Evolutionary conservation across 2,329 filamentous ascomycete genomes (phyloP).

Genomic region (Hypoxylon sp.): DNA sequence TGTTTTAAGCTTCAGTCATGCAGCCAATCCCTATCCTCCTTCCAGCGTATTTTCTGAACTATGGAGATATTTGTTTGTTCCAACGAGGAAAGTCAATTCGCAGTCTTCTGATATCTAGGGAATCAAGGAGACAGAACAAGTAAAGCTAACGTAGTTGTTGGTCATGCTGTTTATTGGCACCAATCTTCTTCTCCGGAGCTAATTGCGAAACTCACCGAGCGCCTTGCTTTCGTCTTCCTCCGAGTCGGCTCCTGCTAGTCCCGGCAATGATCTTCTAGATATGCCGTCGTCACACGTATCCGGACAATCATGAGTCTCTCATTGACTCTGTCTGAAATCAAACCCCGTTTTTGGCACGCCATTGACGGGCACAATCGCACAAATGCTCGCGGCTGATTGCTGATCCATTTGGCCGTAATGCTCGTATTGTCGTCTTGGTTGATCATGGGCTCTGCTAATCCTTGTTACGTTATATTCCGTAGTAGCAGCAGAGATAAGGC

Average conservation of each 20-base stretch:
- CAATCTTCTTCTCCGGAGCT: neutral
- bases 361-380: slow-evolving; percentile 9
- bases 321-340: slow-evolving; percentile 31
- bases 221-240: slow-evolving; percentile 10
- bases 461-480: slow-evolving; percentile 12
- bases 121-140: slow-evolving; percentile 15
- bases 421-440: slow-evolving; percentile 1
- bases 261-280: slow-evolving; percentile 43
- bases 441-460: slow-evolving; percentile 10
- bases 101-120: slow-evolving; percentile 5
- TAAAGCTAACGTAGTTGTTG: slow-evolving; percentile 25
- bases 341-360: slow-evolving; percentile 20
- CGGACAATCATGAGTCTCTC: slow-evolving; percentile 14
- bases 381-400: slow-evolving; percentile 29
- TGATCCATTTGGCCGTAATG: slow-evolving; percentile 18
- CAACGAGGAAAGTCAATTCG: slow-evolving; percentile 11
- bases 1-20: slow-evolving; percentile 22
- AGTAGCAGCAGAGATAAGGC: slow-evolving; percentile 32
- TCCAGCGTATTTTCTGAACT: slow-evolving; percentile 1
- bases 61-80: neutral
- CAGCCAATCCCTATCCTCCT: slow-evolving; percentile 12
- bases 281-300: slow-evolving; percentile 29
- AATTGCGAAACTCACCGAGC: slow-evolving; percentile 27
- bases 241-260: slow-evolving; percentile 40
- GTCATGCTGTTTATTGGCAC: slow-evolving; percentile 7